Percentiles rank a stretch among this genome's conserved stretches.
Conservation (phyloP, 139 green algal genomes). For the Chlamydomonas applanata region DNA sequence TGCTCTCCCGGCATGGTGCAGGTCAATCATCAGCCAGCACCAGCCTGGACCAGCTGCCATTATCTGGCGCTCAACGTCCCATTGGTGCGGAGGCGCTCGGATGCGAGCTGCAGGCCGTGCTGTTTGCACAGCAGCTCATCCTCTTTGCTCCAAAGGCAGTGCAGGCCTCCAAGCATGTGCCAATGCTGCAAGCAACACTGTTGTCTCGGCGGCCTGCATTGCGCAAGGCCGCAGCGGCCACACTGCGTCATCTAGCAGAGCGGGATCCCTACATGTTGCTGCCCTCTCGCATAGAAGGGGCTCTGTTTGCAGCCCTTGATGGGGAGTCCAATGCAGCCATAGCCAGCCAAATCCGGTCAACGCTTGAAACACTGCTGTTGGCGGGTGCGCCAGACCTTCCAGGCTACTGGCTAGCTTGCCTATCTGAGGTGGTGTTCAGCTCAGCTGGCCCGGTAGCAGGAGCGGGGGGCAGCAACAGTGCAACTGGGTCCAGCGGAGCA, state of each 20-base stretch:
- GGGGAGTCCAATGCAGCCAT: slow-evolving; percentile 57
- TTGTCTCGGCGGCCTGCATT: slow-evolving; percentile 67
- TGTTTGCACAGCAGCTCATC: slow-evolving; percentile 92
- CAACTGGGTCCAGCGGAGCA: neutral
- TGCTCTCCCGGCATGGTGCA: too few relatives aligned
- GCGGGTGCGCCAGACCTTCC: slow-evolving; percentile 38
- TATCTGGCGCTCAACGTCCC: neutral
- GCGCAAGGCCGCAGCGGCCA: slow-evolving; percentile 77
- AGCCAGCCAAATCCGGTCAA: slow-evolving; percentile 9
- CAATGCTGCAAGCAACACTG: slow-evolving; percentile 56
- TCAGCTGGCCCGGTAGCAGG: slow-evolving; percentile 5
- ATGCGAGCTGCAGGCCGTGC: slow-evolving; percentile 53
- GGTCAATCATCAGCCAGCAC: too few relatives aligned
- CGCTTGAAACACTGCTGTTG: slow-evolving; percentile 56
- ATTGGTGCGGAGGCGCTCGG: slow-evolving; percentile 16
- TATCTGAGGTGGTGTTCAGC: slow-evolving; percentile 57
- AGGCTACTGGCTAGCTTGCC: slow-evolving; percentile 65
- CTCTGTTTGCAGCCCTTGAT: slow-evolving; percentile 85
- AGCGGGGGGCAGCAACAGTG: neutral
- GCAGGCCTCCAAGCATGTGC: slow-evolving; percentile 39
- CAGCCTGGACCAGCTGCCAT: too few relatives aligned
- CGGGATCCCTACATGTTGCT: slow-evolving; percentile 55
- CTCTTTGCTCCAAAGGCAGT: slow-evolving; percentile 89
- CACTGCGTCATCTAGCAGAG: slow-evolving; percentile 86
- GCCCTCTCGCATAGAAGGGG: slow-evolving; percentile 57